Percentiles rank a stretch among this genome's conserved stretches.
phyloP scores from a whole-genome alignment of 805 yeast species.

The Candida khao-thaluensis region DNA sequence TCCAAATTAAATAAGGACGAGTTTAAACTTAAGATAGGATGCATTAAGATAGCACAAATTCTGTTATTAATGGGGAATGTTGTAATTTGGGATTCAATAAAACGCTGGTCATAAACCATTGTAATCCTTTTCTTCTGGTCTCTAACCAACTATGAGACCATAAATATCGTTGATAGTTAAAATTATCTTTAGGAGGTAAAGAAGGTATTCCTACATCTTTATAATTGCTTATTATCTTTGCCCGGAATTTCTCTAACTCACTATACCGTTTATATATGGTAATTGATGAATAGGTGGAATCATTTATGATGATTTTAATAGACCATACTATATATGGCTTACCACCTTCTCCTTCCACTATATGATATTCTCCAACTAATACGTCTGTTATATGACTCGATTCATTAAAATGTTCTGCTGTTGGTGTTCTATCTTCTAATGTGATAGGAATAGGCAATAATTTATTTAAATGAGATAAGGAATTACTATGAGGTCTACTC shows the following conservation, averaged over 20 bases:
- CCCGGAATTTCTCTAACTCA: conserved; percentile 55
- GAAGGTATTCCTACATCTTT: conserved; percentile 41
- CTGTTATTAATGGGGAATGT: conserved; percentile 36
- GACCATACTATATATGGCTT: conserved; percentile 40
- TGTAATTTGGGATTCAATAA: conserved; percentile 49
- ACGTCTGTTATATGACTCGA: conserved; percentile 40
- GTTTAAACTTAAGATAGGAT: no score
- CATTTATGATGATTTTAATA: conserved; percentile 36
- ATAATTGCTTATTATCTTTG: conserved; percentile 42
- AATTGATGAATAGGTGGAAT: conserved; percentile 40
- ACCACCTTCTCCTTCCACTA: conserved; percentile 38
- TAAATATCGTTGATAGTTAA: conserved; percentile 38
- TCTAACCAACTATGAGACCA: conserved; percentile 49
- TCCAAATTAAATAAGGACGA: no score
- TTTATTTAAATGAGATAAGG: conserved; percentile 26
- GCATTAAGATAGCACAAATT: conserved; percentile 11
- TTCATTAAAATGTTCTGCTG: conserved; percentile 17
- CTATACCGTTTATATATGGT: conserved; percentile 59
- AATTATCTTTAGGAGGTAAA: conserved; percentile 52
- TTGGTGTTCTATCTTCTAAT: conserved; percentile 22
- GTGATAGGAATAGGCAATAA: conserved; percentile 41
- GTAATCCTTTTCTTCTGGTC: conserved; percentile 54
- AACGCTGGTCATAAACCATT: conserved; percentile 56
- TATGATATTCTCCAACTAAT: conserved; percentile 40
- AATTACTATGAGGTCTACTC: conserved; percentile 17